phyloP scores from a whole-genome alignment of 2,329 filamentous ascomycete genomes.

The Whalleya microplaca region DNA sequence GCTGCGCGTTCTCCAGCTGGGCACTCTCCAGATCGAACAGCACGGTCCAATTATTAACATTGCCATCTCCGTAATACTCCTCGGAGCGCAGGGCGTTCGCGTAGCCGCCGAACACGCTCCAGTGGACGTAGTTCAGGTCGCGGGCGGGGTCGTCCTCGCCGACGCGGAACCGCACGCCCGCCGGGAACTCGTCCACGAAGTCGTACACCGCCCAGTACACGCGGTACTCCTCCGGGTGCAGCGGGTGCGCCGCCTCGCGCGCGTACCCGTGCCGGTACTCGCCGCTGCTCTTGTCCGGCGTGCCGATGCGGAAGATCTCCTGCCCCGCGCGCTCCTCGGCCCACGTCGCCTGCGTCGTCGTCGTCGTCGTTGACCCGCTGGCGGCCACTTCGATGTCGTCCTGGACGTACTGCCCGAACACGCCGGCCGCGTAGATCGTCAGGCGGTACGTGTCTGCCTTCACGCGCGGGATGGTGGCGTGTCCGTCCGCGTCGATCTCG shows the following conservation, averaged over 20 bases:
- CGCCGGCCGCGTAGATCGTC: conserved; percentile 64
- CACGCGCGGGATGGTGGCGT: conserved; percentile 56
- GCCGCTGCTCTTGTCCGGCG: conserved; percentile 62
- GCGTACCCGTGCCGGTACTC: conserved; percentile 63
- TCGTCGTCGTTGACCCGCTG: conserved; percentile 33
- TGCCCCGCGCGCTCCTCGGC: conserved; percentile 57
- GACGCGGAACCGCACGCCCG: conserved; percentile 61
- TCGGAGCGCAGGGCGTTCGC: conserved; percentile 51
- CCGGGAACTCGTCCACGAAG: conserved; percentile 61
- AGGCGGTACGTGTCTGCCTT: conserved; percentile 63
- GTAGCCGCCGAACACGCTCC: conserved; percentile 64
- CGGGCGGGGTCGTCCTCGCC: conserved; percentile 51
- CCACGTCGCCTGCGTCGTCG: conserved; percentile 46
- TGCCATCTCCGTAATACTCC: conserved; percentile 44
- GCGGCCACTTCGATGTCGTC: conserved; percentile 52
- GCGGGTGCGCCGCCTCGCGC: conserved; percentile 50
- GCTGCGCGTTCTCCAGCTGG: conserved; percentile 44
- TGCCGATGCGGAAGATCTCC: conserved; percentile 66
- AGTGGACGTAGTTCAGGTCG: conserved; percentile 68
- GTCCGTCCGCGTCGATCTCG: conserved; percentile 50
- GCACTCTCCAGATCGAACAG: conserved; percentile 51
- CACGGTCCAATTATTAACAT: conserved; percentile 64
- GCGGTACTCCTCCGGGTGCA: conserved; percentile 59
- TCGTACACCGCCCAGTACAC: conserved; percentile 66
- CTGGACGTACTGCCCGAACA: conserved; percentile 63